Base-by-base conservation (phyloP, 805 yeast genomes). In the Cyberlindnera maritima region DNA sequence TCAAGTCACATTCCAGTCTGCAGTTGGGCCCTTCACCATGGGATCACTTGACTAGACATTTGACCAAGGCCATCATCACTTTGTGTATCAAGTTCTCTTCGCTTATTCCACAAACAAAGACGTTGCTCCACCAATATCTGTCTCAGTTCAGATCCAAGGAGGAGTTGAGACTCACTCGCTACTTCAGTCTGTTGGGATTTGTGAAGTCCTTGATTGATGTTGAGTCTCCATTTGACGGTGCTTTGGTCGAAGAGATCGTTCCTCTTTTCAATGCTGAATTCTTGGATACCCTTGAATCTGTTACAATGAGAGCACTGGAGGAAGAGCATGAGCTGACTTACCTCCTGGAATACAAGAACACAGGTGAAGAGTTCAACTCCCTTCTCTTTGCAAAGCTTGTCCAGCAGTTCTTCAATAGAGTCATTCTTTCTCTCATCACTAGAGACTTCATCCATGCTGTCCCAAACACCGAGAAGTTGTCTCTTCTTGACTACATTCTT, bases 161-260 rank as follows among this genome's bases (percentile, higher is more conserved):
- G 1, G 40, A 44, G 5, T 36, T 57, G 18, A 50, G 52, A 19
- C 34, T 62, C 21, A 34, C 58, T 2, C 41, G 56, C 33, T 57
- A 60, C 21, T 66, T 70, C 49, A 69, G 72, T 39, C 54, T 70
- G 7, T 36, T 67, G 2, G 76, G 76, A 0, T 68, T 70, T 41
- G 43, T 72, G 39, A 65, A 63, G 43, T 66, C 74, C 21, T 43
- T 55, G 41, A 49, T 46, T 15, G 57, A 53, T 38, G 45, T 45
- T 12, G 60, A 54, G 41, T 41, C 59, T 2, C 44, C 55, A 4
- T 44, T 57, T 6, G 53, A 38, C 44, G 34, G 63, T 53, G 25
- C 56, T 55, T 47, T 39, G 54, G 3, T 36, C 13, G 45, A 41
- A 50, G 61, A 39, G 47, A 46, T 74, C 57, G 40, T 63, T 59